Evolutionary conservation across 1,284 basidiomycete genomes (phyloP).

Genomic region (Heterobasidion parviporum): DNA sequence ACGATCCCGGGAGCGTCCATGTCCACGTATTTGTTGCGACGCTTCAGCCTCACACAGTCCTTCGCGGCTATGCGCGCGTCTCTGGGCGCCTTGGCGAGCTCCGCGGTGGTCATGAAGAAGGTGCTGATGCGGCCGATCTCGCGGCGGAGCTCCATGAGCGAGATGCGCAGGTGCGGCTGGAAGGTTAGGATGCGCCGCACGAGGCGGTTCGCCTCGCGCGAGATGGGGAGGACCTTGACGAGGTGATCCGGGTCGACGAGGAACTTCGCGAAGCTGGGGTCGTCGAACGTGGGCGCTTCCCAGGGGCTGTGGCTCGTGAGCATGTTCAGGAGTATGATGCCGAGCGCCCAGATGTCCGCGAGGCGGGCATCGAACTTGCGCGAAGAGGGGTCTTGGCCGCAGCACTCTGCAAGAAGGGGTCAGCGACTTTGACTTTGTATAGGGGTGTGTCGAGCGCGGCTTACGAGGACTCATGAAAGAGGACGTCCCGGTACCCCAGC

Average conservation of each 20-base stretch:
- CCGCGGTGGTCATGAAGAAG: conserved; percentile 59
- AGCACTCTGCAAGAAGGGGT: conserved; percentile 16
- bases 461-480: conserved; percentile 59
- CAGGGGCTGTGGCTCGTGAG: conserved; percentile 84
- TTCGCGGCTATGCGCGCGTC: neutral
- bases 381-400: conserved; percentile 14
- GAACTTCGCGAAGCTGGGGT: conserved; percentile 38
- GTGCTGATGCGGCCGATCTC: conserved; percentile 52
- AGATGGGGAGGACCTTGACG: conserved; percentile 28
- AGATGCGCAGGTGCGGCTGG: conserved; percentile 19
- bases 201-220: conserved; percentile 16
- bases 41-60: neutral
- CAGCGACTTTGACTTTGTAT: neutral
- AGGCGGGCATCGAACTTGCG: conserved; percentile 54
- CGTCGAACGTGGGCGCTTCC: conserved; percentile 65
- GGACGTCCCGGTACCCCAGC: conserved; percentile 45
- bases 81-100: conserved; percentile 16
- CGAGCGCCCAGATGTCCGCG: conserved; percentile 82
- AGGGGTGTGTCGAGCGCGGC: conserved; percentile 8
- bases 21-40: no score
- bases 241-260: neutral
- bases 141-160: conserved; percentile 54
- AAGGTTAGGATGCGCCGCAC: conserved; percentile 20
- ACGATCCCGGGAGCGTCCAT: no score
- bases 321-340: conserved; percentile 54